These are phyloP conservation scores for Annulohypoxylon moriforme DNA, from an alignment of 495 filamentous ascomycete genomes.

Conservation along the genomic window DNA sequence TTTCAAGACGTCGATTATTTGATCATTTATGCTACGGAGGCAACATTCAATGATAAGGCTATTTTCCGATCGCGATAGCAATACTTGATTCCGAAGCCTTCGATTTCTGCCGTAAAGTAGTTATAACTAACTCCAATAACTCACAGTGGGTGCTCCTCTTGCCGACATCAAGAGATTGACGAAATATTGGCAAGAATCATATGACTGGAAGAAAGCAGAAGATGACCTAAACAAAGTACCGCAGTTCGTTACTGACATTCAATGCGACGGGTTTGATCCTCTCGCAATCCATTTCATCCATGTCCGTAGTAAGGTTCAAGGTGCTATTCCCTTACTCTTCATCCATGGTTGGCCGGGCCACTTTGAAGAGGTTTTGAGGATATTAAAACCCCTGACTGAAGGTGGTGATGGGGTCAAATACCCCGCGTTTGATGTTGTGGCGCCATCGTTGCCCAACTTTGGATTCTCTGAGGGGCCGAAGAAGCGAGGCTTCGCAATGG, in stretches of 20 bases:
- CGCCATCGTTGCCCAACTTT: constrained; percentile 74
- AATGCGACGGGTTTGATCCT: constrained; percentile 58
- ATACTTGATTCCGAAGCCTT: background rate
- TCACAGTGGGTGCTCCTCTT: constrained; percentile 56
- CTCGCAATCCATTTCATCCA: constrained; percentile 67
- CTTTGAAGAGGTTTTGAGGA: constrained; percentile 73
- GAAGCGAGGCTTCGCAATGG: constrained; percentile 66
- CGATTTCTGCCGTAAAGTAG: background rate
- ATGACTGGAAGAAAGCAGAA: constrained; percentile 61
- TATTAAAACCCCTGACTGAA: constrained; percentile 66
- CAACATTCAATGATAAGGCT: background rate
- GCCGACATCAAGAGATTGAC: constrained; percentile 63
- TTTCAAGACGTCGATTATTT: background rate
- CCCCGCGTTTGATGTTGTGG: constrained; percentile 73
- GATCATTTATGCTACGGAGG: background rate
- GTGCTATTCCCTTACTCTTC: constrained; percentile 68
- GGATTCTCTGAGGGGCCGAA: constrained; percentile 68
- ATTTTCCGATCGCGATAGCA: background rate
- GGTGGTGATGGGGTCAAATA: constrained; percentile 52
- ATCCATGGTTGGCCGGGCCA: constrained; percentile 75
- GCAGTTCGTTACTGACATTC: constrained; percentile 65
- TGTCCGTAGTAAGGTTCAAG: constrained; percentile 59
- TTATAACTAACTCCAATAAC: constrained; percentile 2
- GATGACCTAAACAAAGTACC: constrained; percentile 64
- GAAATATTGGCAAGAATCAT: constrained; percentile 60